Evolutionary conservation across 805 yeast genomes (phyloP).

Genomic region (Candida nitratophila): DNA sequence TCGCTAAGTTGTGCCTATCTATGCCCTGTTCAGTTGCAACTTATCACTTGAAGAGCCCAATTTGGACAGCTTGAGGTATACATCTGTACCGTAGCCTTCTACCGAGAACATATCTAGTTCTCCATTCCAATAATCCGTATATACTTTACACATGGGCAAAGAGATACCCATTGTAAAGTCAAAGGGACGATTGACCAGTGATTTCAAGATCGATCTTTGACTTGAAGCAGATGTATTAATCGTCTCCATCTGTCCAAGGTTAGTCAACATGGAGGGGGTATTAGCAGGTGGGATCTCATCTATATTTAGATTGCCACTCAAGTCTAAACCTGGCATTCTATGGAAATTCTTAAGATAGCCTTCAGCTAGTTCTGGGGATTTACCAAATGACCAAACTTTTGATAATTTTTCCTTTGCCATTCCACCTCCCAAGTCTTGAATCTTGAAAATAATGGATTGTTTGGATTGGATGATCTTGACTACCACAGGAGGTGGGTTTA

Average conservation of each 20-base stretch:
- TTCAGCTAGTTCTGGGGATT: constrained; percentile 52
- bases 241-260: constrained; percentile 26
- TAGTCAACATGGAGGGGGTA: constrained; percentile 1
- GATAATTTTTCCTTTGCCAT: constrained; percentile 49
- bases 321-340: constrained; percentile 52
- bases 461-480: constrained; percentile 65
- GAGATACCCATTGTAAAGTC: constrained; percentile 79
- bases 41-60: constrained; percentile 62
- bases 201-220: constrained; percentile 48
- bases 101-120: constrained; percentile 72
- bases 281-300: background rate
- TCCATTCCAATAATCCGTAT: constrained; percentile 97
- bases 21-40: constrained; percentile 66
- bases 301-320: background rate
- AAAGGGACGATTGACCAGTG: constrained; percentile 66
- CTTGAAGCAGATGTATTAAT: constrained; percentile 4
- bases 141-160: constrained; percentile 85
- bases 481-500: constrained; percentile 61
- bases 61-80: constrained; percentile 70
- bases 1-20: background rate
- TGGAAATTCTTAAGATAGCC: constrained; percentile 61
- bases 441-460: constrained; percentile 64
- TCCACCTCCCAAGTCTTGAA: constrained; percentile 92
- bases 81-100: constrained; percentile 91
- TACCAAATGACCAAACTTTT: constrained; percentile 84